Evolutionary conservation across 495 filamentous ascomycete genomes (phyloP).

Genomic region (Talaromyces borbonicus): DNA sequence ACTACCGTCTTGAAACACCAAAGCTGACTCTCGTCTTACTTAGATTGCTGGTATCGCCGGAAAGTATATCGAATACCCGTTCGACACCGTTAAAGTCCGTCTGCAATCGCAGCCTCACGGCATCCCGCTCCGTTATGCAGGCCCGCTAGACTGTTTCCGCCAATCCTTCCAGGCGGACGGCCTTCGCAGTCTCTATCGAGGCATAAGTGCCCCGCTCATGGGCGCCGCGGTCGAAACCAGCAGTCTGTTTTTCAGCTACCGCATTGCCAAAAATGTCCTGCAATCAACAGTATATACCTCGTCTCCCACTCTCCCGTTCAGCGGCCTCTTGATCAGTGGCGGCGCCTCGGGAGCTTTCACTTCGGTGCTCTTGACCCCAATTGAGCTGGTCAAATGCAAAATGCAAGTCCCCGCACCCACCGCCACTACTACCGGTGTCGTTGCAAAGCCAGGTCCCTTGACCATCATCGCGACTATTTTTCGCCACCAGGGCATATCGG

Average conservation of each 20-base stretch:
- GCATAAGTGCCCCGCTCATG: constrained; percentile 81
- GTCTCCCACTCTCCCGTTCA: constrained; percentile 53
- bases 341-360: constrained; percentile 85
- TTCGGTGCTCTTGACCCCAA: constrained; percentile 80
- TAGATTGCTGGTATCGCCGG: constrained; percentile 81
- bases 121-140: constrained; percentile 70
- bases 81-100: constrained; percentile 93
- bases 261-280: constrained; percentile 58
- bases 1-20: neutral
- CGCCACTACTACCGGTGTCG: constrained; percentile 27
- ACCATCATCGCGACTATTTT: constrained; percentile 66
- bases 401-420: constrained; percentile 83
- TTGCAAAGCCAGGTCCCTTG: constrained; percentile 39
- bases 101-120: constrained; percentile 66
- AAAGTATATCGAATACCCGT: constrained; percentile 95
- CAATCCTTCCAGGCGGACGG: constrained; percentile 69
- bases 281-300: constrained; percentile 43
- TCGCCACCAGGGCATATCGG: constrained; percentile 64
- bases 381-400: constrained; percentile 97
- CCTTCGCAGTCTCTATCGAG: constrained; percentile 74
- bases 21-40: constrained; percentile 7
- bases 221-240: constrained; percentile 93
- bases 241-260: constrained; percentile 84
- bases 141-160: constrained; percentile 86
- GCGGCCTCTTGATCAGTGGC: constrained; percentile 63